These are phyloP conservation scores for Triticum timopheevii DNA, from an alignment of 176 grass and related monocot species.

Conservation along the genomic window DNA sequence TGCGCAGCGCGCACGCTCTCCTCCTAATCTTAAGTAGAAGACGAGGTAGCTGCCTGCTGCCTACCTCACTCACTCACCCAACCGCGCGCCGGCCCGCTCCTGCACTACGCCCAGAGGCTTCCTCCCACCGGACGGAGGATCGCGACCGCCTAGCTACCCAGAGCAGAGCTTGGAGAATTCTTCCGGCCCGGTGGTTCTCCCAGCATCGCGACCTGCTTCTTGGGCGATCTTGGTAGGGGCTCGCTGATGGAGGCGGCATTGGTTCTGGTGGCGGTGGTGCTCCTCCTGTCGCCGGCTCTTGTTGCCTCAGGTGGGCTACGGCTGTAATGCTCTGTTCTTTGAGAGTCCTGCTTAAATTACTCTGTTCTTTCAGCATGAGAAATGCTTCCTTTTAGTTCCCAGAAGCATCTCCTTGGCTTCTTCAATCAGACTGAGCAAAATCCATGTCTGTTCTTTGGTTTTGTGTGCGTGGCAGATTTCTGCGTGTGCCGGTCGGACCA, in stretches of 20 bases:
- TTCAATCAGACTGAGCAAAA: background rate
- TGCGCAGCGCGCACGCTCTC: background rate
- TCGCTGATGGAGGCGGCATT: slow-evolving; percentile 24
- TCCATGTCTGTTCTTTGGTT: background rate
- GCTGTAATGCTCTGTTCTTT: background rate
- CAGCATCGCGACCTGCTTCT: background rate
- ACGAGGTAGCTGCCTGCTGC: background rate
- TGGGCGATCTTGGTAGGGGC: background rate
- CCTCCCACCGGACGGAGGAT: slow-evolving; percentile 4
- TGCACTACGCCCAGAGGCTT: background rate
- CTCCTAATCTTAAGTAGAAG: background rate
- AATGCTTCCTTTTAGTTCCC: too few species aligned
- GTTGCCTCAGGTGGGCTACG: slow-evolving; percentile 36
- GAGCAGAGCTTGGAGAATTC: background rate
- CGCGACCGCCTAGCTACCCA: background rate
- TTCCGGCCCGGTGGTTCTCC: background rate
- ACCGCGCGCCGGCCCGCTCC: too few species aligned
- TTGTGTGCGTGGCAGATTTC: slow-evolving; percentile 51
- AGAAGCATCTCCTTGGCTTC: too few species aligned
- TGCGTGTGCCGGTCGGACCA: slow-evolving; percentile 81
- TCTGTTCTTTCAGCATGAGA: too few species aligned
- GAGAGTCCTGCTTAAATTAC: too few species aligned
- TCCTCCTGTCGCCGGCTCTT: slow-evolving; percentile 30
- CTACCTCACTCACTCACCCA: background rate
- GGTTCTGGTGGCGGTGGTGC: slow-evolving; percentile 28